Evolutionary conservation across 2,329 filamentous ascomycete species (phyloP), one percentile per base, ranked within the genome.

Genomic region (Hymenoscyphus fraxineus): DNA sequence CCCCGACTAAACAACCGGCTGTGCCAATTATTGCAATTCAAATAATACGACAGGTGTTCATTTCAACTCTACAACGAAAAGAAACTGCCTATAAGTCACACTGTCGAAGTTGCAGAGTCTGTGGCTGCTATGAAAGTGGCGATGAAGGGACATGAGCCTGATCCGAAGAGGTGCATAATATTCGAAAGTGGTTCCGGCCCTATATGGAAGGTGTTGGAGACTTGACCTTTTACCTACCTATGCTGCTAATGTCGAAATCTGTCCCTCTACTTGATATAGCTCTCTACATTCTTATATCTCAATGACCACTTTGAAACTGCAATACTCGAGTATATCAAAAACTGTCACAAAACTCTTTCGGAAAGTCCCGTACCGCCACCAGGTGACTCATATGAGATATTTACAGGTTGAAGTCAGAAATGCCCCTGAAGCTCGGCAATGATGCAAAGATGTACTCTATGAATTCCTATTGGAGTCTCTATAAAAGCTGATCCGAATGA

Each of bases 51-150:
- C 10, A 59, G 55, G 32, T 54, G 66, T 4, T 59, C 55, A 3
- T 61, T 68, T 40, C 39, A 65, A 9, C 56, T 66, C 31, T 68
- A 65, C 56, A 44, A 66, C 40, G 40, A 64, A 47, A 40, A 61
- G 5, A 63, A 60, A 19, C 27, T 63, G 7, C 44, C 32, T 9
- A 61, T 31, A 22, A 58, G 9, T 35, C 1, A 35, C 35, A 16
- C 27, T 16, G 40, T 67, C 15, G 59, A 66, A 44, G 35, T 67
- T n/a, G 59, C 66, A 44, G 56, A 22, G 19, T 66, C 51, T 22
- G 39, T 56, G 16, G 10, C 1, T 35, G 47, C 32, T 10, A 19
- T 69, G 39, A 64, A 66, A 51, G 62, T 63, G 7, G 35, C 56
- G n/a, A 35, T 65, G 41, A 55, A 22, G 31, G 65, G 63, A 1